Conservation (phyloP, 495 filamentous ascomycete genomes). For the Aspergillus indologenus region DNA sequence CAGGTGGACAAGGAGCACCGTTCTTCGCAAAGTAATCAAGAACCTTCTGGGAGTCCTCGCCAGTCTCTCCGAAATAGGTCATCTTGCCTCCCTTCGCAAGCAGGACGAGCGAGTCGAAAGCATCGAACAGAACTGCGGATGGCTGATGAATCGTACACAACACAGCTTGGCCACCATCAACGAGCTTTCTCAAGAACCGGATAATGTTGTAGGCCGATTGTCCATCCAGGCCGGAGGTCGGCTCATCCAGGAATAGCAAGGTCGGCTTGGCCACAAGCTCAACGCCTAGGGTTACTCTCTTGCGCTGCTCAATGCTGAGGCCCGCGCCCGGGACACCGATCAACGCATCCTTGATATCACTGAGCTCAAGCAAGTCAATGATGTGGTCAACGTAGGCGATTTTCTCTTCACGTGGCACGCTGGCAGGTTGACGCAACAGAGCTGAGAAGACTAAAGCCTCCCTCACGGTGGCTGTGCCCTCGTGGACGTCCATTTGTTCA, state of each 20-base stretch:
- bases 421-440: constrained; percentile 41
- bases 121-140: constrained; percentile 60
- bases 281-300: constrained; percentile 85
- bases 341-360: constrained; percentile 50
- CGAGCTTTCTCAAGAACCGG: constrained; percentile 79
- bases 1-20: constrained; percentile 45
- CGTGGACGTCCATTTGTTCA: constrained; percentile 80
- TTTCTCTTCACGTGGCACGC: constrained; percentile 41
- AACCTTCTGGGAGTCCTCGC: constrained; percentile 56
- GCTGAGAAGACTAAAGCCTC: constrained; percentile 51
- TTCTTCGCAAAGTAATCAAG: constrained; percentile 54
- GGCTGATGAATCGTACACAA: constrained; percentile 93
- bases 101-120: constrained; percentile 49
- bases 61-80: constrained; percentile 61
- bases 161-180: constrained; percentile 80
- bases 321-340: constrained; percentile 73
- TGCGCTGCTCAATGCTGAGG: constrained; percentile 81
- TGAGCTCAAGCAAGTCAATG: constrained; percentile 47
- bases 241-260: constrained; percentile 63
- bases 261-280: constrained; percentile 65
- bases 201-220: constrained; percentile 62
- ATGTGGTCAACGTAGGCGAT: constrained; percentile 50
- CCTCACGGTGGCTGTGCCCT: constrained; percentile 46
- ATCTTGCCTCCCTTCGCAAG: constrained; percentile 52
- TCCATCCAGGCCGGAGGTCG: constrained; percentile 62